These are phyloP conservation scores for Termitomyces sp. DNA, from an alignment of 768 basidiomycete species.

Conservation along the genomic window DNA sequence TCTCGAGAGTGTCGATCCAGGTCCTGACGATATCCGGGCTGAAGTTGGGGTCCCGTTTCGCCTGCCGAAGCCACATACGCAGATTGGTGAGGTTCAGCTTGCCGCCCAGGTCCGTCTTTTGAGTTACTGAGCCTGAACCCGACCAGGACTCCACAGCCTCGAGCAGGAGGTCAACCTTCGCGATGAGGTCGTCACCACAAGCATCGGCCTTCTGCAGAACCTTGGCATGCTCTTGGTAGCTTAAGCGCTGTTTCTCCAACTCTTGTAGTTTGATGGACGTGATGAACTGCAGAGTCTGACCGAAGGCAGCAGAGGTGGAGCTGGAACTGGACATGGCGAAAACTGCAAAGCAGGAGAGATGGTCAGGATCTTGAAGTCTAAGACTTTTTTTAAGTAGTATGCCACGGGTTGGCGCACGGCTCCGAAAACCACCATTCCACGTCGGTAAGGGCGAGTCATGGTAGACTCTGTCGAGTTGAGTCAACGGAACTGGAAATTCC, in stretches of 20 bases:
- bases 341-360: no score
- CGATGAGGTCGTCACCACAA: slow-evolving; percentile 13
- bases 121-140: no score
- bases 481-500: no score
- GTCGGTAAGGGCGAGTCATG: neutral
- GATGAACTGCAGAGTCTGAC: slow-evolving; percentile 42
- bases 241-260: slow-evolving; percentile 36
- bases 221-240: slow-evolving; percentile 32
- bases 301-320: slow-evolving; percentile 25
- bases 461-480: no score
- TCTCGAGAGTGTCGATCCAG: slow-evolving; percentile 38
- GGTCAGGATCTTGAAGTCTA: no score
- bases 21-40: slow-evolving; percentile 30
- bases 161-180: slow-evolving; percentile 18
- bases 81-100: slow-evolving; percentile 19
- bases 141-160: no score
- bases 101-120: no score
- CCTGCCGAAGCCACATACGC: slow-evolving; percentile 28
- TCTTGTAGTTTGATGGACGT: slow-evolving; percentile 43
- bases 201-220: slow-evolving; percentile 18
- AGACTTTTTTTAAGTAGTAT: no score
- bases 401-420: no score
- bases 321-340: no score
- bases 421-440: neutral
- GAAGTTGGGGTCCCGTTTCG: slow-evolving; percentile 39